Conservation (phyloP, 768 basidiomycete species). For the Suillus americanus region DNA sequence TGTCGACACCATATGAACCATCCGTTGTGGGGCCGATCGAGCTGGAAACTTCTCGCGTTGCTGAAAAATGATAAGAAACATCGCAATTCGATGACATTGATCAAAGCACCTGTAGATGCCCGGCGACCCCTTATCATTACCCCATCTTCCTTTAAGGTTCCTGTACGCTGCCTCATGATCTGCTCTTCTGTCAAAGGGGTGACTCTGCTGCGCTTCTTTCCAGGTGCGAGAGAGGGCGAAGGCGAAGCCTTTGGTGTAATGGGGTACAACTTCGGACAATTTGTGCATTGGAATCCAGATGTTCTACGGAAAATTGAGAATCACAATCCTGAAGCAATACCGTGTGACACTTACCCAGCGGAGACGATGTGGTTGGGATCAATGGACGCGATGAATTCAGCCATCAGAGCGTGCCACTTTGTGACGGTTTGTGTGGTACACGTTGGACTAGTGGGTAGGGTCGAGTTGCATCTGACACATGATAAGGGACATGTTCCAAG, state of each 20-base stretch:
- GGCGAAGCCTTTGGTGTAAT: constrained; percentile 33
- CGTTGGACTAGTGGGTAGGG: constrained; percentile 37
- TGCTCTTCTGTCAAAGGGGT: constrained; percentile 45
- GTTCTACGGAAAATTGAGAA: constrained; percentile 29
- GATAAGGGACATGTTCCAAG: neutral
- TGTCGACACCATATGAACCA: constrained; percentile 66
- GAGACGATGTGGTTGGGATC: constrained; percentile 61
- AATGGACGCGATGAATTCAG: constrained; percentile 60
- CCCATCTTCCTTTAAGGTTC: constrained; percentile 35
- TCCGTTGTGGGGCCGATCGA: constrained; percentile 53
- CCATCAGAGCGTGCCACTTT: constrained; percentile 52
- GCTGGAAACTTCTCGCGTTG: constrained; percentile 47
- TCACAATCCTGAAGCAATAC: neutral
- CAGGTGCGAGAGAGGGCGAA: constrained; percentile 39
- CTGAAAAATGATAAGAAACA: constrained; percentile 26
- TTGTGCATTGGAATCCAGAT: constrained; percentile 58
- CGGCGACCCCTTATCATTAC: constrained; percentile 59
- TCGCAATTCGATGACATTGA: neutral
- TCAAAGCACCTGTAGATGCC: constrained; percentile 48
- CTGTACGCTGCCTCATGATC: constrained; percentile 44
- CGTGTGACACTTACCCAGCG: neutral
- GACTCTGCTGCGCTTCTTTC: constrained; percentile 36
- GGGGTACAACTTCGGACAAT: constrained; percentile 58
- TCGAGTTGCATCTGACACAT: constrained; percentile 5
- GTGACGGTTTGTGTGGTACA: constrained; percentile 53